A percentile compares a stretch with the other conserved stretches of the same genome.
These are phyloP conservation scores for Diplotaxis tenuifolia DNA, from an alignment of 345 rosid genomes.

Conservation along the genomic window DNA sequence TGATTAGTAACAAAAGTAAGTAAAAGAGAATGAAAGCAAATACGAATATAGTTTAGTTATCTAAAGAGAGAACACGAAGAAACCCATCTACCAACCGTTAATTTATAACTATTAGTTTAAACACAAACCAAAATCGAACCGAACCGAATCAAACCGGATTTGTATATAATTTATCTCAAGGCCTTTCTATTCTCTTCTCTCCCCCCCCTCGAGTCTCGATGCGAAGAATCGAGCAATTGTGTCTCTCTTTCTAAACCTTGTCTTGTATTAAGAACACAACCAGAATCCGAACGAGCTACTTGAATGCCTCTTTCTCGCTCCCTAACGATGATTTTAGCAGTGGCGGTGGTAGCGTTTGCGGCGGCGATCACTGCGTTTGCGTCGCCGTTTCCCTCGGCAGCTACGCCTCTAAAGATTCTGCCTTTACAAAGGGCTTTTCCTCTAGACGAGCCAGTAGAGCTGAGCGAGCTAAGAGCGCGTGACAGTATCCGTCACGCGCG, in stretches of 20 bases:
- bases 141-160: background rate
- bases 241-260: background rate
- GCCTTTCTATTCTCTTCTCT: conserved; percentile 18
- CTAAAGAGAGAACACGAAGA: background rate
- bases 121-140: background rate
- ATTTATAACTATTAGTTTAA: background rate
- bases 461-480: conserved; percentile 57
- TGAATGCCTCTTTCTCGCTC: conserved; percentile 37
- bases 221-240: conserved; percentile 39
- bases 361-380: conserved; percentile 17
- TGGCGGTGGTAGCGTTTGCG: conserved; percentile 13
- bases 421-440: conserved; percentile 72
- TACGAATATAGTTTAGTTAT: background rate
- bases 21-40: background rate
- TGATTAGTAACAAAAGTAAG: background rate
- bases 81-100: conserved; percentile 12
- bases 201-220: conserved; percentile 37
- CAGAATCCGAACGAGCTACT: conserved; percentile 17
- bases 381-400: background rate
- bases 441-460: conserved; percentile 45
- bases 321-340: conserved; percentile 34
- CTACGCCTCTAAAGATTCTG: conserved; percentile 46
- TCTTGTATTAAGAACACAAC: background rate
- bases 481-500: conserved; percentile 75
- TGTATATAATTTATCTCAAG: background rate